phyloP scores from a whole-genome alignment of 768 basidiomycete genomes.

The Termitomyces sp. region DNA sequence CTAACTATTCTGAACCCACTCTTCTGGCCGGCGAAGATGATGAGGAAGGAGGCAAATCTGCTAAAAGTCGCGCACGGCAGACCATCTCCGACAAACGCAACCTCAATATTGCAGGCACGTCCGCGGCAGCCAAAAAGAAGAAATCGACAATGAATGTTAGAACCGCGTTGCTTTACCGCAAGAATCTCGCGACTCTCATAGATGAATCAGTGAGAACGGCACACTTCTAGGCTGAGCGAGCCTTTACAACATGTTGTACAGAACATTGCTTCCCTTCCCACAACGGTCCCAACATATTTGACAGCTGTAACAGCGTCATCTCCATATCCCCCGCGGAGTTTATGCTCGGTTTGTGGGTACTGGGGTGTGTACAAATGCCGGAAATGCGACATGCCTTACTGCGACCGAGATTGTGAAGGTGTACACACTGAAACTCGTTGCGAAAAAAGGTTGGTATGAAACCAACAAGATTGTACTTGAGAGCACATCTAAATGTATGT shows the following conservation, averaged over 20 bases:
- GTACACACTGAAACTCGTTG: constrained; percentile 81
- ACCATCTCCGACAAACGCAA: constrained; percentile 75
- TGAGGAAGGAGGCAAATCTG: constrained; percentile 39
- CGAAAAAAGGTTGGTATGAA: constrained; percentile 62
- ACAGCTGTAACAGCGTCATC: constrained; percentile 60
- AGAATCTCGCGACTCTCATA: constrained; percentile 65
- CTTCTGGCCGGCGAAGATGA: constrained; percentile 43
- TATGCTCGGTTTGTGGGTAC: constrained; percentile 88
- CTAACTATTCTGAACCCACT: constrained; percentile 68
- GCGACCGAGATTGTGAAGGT: constrained; percentile 65
- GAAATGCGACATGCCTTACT: constrained; percentile 73
- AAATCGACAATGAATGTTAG: constrained; percentile 81
- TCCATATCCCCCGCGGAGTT: constrained; percentile 56
- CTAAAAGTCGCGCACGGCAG: constrained; percentile 69
- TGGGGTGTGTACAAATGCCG: constrained; percentile 78
- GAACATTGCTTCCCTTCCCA: constrained; percentile 54
- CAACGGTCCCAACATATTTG: constrained; percentile 61
- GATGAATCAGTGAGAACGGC: constrained; percentile 71
- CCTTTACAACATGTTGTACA: constrained; percentile 20
- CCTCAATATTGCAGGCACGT: constrained; percentile 43
- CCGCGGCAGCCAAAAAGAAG: constrained; percentile 56
- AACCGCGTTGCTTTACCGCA: constrained; percentile 77
- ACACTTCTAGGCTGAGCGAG: not conserved
- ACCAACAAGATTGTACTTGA: not conserved
- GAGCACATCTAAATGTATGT: not conserved